These are phyloP conservation scores for Funneliformis geosporum DNA, from an alignment of 192 early-diverging fungal genomes.

Conservation along the genomic window DNA sequence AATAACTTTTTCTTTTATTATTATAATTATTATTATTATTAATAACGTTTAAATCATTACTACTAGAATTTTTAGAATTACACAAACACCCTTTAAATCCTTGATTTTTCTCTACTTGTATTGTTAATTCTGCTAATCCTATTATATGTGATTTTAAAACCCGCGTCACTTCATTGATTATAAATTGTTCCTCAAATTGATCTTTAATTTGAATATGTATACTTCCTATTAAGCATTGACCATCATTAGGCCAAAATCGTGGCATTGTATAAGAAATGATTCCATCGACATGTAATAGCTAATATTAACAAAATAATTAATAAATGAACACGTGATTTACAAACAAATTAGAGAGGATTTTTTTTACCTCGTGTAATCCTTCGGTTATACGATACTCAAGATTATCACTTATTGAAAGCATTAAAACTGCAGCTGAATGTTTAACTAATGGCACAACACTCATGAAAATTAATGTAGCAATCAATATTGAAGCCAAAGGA, in stretches of 20 bases:
- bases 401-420: slow-evolving; percentile 49
- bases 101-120: slow-evolving; percentile 52
- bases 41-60: not conserved
- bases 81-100: slow-evolving; percentile 45
- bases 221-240: slow-evolving; percentile 53
- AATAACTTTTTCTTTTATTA: not conserved
- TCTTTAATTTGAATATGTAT: slow-evolving; percentile 50
- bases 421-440: slow-evolving; percentile 60
- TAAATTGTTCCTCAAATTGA: slow-evolving; percentile 29
- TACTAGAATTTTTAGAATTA: slow-evolving; percentile 27
- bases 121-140: slow-evolving; percentile 53
- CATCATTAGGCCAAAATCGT: slow-evolving; percentile 62
- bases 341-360: not conserved
- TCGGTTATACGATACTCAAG: slow-evolving; percentile 46
- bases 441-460: slow-evolving; percentile 84
- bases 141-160: slow-evolving; percentile 47
- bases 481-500: slow-evolving; percentile 91
- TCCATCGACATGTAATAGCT: slow-evolving; percentile 36
- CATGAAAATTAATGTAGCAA: slow-evolving; percentile 83
- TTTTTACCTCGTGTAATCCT: slow-evolving; percentile 49
- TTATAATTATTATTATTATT: not conserved
- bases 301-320: not conserved
- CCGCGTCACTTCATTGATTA: slow-evolving; percentile 33
- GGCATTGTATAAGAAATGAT: slow-evolving; percentile 45
- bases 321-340: not conserved